Base-by-base conservation (phyloP, 257 asterid species). In the Gentiana macrophylla region DNA sequence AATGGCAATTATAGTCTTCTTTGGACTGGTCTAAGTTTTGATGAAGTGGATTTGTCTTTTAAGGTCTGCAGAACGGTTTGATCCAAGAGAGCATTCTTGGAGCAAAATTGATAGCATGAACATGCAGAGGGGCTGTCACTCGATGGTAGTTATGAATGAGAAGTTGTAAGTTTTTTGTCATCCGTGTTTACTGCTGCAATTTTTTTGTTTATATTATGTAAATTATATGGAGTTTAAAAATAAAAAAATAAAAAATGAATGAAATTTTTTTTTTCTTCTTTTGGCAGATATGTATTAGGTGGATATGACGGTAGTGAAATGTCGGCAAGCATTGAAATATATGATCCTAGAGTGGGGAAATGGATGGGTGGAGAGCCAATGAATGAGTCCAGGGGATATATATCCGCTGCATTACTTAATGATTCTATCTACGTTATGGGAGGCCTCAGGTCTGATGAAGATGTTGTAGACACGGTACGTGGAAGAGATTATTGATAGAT, bases 61-160 rank as follows among this genome's bases (percentile, higher is more conserved):
- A 61, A 87, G 96, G 77, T 71, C 93, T 69, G 93, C 88, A 50
- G 96, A 88, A 79, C 82, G 93, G 67, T 88, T 82, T 54, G 96
- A 88, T 69, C 94, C 94, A 35, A 75, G 96, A 65, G 96, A 88
- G 65, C 83, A 84, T 75, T 71, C 86, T 45, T 84, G 96, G 96
- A 69, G 72, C 58, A 79, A 67, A 60, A 74, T 80, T 34, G 70
- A 64, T 69, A 74, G 84, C 46, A 84, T 84, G 96, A 74, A 50
- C 55, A 66, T 70, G 24, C 65, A 43, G 45, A 79, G 89, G 70
- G 94, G 94, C 62, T 72, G 89, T 62, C 96, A 74, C 68, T 71
- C 88, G 4, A 65, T 88, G 74, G 86, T 75, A 35, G 76, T 67
- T 35, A 52, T 84, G 84, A 78, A 79, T 36, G 93, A 83, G 57